phyloP scores from a whole-genome alignment of 306 rosid species.

The Herpetospermum pedunculosum region DNA sequence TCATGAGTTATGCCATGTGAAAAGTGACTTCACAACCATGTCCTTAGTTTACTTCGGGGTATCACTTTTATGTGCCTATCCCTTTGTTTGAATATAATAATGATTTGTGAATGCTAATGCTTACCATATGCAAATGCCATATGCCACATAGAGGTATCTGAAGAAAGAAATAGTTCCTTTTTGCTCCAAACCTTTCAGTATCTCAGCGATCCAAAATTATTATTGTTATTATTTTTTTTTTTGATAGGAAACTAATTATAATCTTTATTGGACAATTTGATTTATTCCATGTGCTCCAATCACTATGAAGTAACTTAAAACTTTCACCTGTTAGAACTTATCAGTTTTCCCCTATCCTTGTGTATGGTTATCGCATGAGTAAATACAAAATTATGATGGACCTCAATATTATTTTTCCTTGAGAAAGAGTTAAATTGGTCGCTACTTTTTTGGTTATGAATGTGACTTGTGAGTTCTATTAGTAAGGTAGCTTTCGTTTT shows the following conservation, averaged over 20 bases:
- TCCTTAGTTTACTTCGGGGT: neutral
- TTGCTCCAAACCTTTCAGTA: neutral
- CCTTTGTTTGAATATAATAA: neutral
- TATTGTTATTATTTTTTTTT: too few relatives aligned
- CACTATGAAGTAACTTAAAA: neutral
- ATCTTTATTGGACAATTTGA: neutral
- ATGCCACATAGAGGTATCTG: neutral
- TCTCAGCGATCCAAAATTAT: neutral
- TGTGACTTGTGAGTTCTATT: neutral
- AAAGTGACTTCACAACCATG: neutral
- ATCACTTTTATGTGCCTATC: neutral
- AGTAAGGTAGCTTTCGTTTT: neutral
- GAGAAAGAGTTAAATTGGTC: neutral
- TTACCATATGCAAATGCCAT: neutral
- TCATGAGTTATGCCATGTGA: neutral
- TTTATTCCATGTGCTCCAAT: neutral
- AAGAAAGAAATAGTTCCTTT: neutral
- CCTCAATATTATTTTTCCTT: neutral
- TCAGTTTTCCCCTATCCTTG: neutral
- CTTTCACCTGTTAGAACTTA: neutral
- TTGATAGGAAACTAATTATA: neutral
- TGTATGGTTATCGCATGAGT: neutral
- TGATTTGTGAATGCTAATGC: neutral
- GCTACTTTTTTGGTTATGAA: neutral
- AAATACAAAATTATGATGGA: neutral